A percentile compares a stretch with the other conserved stretches of the same genome.
Conservation (phyloP, 2,329 filamentous ascomycete genomes). For the Myriosclerotinia scirpicola region DNA sequence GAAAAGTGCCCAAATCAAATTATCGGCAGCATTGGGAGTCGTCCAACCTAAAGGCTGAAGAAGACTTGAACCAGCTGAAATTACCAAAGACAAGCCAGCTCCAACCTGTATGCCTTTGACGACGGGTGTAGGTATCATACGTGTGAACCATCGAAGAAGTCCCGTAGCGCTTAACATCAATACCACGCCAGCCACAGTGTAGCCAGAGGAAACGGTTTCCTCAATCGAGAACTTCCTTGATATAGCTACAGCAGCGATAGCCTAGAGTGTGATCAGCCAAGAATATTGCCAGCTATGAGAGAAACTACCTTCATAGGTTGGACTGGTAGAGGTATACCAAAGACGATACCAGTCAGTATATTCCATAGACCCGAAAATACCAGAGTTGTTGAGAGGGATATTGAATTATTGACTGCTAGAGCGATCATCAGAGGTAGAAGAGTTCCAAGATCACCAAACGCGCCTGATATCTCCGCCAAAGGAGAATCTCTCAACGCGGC, state of each 20-base stretch:
- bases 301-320: constrained; percentile 73
- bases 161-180: constrained; percentile 77
- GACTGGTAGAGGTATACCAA: constrained; percentile 87
- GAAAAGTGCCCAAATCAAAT: constrained; percentile 71
- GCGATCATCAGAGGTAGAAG: constrained; percentile 87
- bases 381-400: constrained; percentile 79
- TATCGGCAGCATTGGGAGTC: constrained; percentile 67
- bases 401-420: constrained; percentile 72
- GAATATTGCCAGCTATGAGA: constrained; percentile 11
- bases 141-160: constrained; percentile 70
- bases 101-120: constrained; percentile 95
- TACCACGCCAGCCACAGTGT: constrained; percentile 73
- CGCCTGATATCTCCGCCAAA: constrained; percentile 80
- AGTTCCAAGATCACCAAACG: constrained; percentile 85
- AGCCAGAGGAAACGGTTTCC: constrained; percentile 78
- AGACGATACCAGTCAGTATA: constrained; percentile 74
- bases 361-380: constrained; percentile 89
- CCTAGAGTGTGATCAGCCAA: constrained; percentile 52
- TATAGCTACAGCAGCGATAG: constrained; percentile 89
- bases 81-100: constrained; percentile 78
- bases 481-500: constrained; percentile 55
- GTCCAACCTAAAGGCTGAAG: constrained; percentile 69
- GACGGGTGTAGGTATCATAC: constrained; percentile 72
- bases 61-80: constrained; percentile 71
- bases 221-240: constrained; percentile 62